phyloP scores from a whole-genome alignment of 2,329 filamentous ascomycete genomes.

The Ophiocordyceps camponoti-saundersi region DNA sequence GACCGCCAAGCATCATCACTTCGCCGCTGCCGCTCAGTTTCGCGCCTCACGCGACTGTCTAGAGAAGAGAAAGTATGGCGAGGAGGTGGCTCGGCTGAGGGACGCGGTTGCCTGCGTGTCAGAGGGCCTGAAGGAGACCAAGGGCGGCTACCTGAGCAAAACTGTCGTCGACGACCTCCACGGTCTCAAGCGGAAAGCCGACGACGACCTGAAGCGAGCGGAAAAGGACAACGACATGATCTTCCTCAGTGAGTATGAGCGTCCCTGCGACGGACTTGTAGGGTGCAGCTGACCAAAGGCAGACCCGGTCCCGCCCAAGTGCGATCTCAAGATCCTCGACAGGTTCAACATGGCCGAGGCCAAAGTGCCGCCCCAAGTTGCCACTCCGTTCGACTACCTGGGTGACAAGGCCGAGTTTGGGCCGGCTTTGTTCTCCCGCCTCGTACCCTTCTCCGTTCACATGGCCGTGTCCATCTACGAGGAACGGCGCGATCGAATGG shows the following conservation, averaged over 20 bases:
- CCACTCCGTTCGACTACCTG: conserved; percentile 62
- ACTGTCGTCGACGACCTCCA: conserved; percentile 68
- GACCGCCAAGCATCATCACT: conserved; percentile 93
- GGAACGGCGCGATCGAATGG: conserved; percentile 73
- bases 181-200: conserved; percentile 63
- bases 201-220: conserved; percentile 77
- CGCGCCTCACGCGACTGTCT: conserved; percentile 78
- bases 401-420: conserved; percentile 71
- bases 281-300: conserved; percentile 11
- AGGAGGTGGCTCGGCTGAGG: conserved; percentile 74
- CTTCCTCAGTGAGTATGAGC: conserved; percentile 49
- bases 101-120: conserved; percentile 72
- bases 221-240: conserved; percentile 96
- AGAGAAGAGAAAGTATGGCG: conserved; percentile 87
- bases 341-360: conserved; percentile 77
- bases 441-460: conserved; percentile 92
- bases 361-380: conserved; percentile 65
- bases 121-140: conserved; percentile 71
- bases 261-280: background rate
- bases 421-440: conserved; percentile 68
- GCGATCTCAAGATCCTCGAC: conserved; percentile 72
- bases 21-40: conserved; percentile 89
- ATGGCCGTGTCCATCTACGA: conserved; percentile 91
- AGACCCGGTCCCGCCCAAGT: conserved; percentile 70
- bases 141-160: conserved; percentile 59